Conservation (phyloP, 148 eudicot species). For the Cornus controversa region DNA sequence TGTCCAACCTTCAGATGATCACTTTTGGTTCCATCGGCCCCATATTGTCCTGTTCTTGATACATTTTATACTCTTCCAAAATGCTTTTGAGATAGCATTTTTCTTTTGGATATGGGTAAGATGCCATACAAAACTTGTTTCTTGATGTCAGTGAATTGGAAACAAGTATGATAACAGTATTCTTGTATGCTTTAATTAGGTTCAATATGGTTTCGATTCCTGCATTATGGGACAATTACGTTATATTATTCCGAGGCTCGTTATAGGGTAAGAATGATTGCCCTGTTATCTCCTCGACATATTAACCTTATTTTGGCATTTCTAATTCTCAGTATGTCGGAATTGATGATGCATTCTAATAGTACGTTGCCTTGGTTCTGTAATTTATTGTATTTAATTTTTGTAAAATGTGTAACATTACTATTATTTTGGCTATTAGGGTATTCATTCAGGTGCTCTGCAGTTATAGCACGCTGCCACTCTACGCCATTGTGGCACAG, state of each 20-base stretch:
- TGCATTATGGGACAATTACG: conserved; percentile 73
- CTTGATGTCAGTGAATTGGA: neutral
- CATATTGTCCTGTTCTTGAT: conserved; percentile 54
- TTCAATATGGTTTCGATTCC: conserved; percentile 60
- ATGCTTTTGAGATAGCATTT: conserved; percentile 75
- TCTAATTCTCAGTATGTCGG: neutral
- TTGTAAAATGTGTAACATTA: too few relatives aligned
- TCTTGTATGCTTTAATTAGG: conserved; percentile 27
- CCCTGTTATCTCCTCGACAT: neutral
- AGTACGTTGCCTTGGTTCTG: too few relatives aligned
- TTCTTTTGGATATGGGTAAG: conserved; percentile 91
- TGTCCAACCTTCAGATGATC: conserved; percentile 73
- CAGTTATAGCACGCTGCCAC: conserved; percentile 66
- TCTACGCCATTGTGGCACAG: conserved; percentile 67
- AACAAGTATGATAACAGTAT: neutral
- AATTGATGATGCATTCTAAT: neutral
- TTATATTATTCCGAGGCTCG: conserved; percentile 61
- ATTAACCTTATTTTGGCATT: neutral
- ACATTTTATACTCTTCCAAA: conserved; percentile 74
- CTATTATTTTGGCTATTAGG: conserved; percentile 6
- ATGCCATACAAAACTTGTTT: neutral
- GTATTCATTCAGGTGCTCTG: conserved; percentile 37
- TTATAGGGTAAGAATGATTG: conserved; percentile 52
- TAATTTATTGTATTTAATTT: too few relatives aligned
- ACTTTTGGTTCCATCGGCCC: conserved; percentile 75